These are phyloP conservation scores for Boehmeria nivea DNA, from an alignment of 306 rosid species.

Conservation along the genomic window DNA sequence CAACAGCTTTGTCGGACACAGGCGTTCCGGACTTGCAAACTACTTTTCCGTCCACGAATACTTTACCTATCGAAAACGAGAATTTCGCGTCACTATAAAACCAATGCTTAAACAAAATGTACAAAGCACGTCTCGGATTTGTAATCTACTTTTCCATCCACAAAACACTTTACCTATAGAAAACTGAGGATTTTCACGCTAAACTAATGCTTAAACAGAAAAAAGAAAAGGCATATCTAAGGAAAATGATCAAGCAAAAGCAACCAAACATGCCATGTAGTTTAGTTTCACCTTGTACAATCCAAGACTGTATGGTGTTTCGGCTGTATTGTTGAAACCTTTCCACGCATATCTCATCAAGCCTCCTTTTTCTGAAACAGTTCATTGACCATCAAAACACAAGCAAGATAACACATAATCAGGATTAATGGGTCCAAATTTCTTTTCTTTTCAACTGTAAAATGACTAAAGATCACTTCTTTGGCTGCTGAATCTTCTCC, in stretches of 20 bases:
- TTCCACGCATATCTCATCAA: slow-evolving; percentile 79
- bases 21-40: slow-evolving; percentile 80
- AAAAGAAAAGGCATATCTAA: no score
- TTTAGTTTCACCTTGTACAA: slow-evolving; percentile 63
- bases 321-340: slow-evolving; percentile 79
- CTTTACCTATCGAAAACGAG: slow-evolving; percentile 52
- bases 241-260: no score
- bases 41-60: slow-evolving; percentile 74
- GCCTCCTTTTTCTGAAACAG: slow-evolving; percentile 56
- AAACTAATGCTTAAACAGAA: no score
- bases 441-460: background rate
- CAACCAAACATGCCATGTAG: background rate
- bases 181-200: no score
- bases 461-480: slow-evolving; percentile 44
- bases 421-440: background rate
- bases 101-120: no score
- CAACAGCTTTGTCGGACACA: slow-evolving; percentile 66
- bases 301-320: slow-evolving; percentile 85
- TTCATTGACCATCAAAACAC: background rate
- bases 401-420: background rate
- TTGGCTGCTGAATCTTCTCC: slow-evolving; percentile 40
- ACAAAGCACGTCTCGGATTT: no score
- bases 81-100: background rate
- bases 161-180: no score
- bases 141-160: no score